A percentile compares a stretch with the other conserved stretches of the same genome.
Evolutionary conservation across 176 grass and related monocot species (phyloP).

Genomic region (Oryza officinalis): DNA sequence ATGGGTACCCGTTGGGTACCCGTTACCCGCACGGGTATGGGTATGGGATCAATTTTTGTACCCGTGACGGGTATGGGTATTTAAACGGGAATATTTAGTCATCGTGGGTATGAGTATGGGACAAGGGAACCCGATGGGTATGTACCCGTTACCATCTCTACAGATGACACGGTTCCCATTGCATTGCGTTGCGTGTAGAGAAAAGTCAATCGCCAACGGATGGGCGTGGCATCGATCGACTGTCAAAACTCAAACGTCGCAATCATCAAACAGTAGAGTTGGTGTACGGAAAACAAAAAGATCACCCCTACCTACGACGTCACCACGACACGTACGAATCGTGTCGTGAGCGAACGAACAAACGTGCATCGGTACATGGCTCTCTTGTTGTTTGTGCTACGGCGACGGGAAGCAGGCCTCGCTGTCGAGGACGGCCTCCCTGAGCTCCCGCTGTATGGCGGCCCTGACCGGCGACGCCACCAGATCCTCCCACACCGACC

Average conservation of each 20-base stretch:
- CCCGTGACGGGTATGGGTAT: too few species aligned
- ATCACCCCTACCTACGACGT: neutral
- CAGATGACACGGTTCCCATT: too few species aligned
- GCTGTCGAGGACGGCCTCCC: slow-evolving; percentile 54
- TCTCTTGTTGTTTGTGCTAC: neutral
- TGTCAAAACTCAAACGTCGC: neutral
- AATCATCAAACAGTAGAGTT: neutral
- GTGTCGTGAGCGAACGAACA: neutral
- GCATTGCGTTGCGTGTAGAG: too few species aligned
- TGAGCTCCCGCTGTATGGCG: slow-evolving; percentile 62
- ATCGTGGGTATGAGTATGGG: too few species aligned
- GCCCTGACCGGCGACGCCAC: slow-evolving; percentile 55
- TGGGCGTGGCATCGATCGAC: neutral
- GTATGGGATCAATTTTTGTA: too few species aligned
- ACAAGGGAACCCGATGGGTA: too few species aligned
- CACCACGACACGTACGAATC: neutral
- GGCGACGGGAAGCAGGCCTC: slow-evolving; percentile 66
- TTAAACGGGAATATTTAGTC: too few species aligned
- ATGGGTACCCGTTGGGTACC: too few species aligned
- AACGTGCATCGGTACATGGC: neutral
- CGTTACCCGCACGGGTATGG: too few species aligned
- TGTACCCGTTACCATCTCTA: too few species aligned
- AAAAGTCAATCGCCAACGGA: neutral
- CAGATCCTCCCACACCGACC: slow-evolving; percentile 66
- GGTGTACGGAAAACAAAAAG: neutral